Percentiles rank a stretch among this genome's conserved stretches.
Evolutionary conservation across 1,284 basidiomycete species (phyloP).

Genomic region (Moesziomyces aphidis): DNA sequence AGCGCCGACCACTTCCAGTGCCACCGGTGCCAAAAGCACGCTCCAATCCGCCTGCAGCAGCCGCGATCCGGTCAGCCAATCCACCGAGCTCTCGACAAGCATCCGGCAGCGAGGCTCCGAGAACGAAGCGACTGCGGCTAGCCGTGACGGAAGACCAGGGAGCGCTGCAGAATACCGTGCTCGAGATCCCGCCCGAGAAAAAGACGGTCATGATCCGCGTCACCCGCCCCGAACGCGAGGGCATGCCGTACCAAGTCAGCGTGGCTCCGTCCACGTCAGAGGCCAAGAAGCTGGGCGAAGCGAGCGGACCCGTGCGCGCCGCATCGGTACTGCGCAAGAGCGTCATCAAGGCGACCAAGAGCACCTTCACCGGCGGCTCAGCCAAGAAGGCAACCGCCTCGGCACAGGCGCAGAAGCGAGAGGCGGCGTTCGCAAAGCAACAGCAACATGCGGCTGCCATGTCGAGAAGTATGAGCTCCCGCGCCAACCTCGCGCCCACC

Average conservation of each 20-base stretch:
- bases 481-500: conserved; percentile 9
- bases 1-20: conserved; percentile 24
- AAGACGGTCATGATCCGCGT: conserved; percentile 32
- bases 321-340: conserved; percentile 34
- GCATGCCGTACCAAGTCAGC: conserved; percentile 40
- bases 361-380: conserved; percentile 19
- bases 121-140: conserved; percentile 32
- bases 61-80: not conserved
- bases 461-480: conserved; percentile 26
- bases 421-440: conserved; percentile 21
- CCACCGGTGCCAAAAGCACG: conserved; percentile 18
- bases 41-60: conserved; percentile 12
- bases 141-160: conserved; percentile 34
- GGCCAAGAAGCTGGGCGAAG: not conserved
- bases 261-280: conserved; percentile 9
- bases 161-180: conserved; percentile 30
- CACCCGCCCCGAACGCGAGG: conserved; percentile 36
- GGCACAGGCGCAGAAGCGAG: conserved; percentile 17
- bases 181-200: conserved; percentile 38
- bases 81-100: conserved; percentile 6
- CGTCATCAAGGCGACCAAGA: conserved; percentile 42
- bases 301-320: conserved; percentile 5
- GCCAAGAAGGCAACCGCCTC: conserved; percentile 20
- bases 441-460: conserved; percentile 35
- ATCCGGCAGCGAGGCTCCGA: conserved; percentile 14